These are phyloP conservation scores for Malus asiatica DNA, from an alignment of 306 rosid species.

Conservation along the genomic window DNA sequence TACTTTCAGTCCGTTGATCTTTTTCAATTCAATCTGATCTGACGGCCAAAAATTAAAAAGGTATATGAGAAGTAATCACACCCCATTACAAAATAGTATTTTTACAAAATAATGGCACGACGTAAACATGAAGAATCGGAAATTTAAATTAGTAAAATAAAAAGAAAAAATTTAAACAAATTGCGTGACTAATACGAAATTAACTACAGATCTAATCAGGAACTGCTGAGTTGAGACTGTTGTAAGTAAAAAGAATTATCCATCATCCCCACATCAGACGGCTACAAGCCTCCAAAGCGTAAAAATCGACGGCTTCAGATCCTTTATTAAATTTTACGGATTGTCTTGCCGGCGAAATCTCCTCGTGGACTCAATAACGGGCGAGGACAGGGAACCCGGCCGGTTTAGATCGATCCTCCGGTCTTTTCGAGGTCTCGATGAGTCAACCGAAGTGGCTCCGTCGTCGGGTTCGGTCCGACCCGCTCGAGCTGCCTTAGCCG, in stretches of 20 bases:
- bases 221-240: constrained; percentile 14
- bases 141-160: neutral
- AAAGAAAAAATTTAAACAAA: neutral
- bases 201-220: constrained; percentile 22
- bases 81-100: neutral
- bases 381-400: neutral
- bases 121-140: neutral
- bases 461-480: constrained; percentile 9
- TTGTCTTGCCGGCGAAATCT: neutral
- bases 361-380: neutral
- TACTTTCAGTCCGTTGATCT: no score
- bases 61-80: no score
- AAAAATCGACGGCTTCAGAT: constrained; percentile 26
- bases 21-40: no score
- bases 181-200: constrained; percentile 6
- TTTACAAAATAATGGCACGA: neutral
- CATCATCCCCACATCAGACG: constrained; percentile 14
- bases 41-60: no score
- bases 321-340: neutral
- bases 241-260: constrained; percentile 10
- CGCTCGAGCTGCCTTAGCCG: constrained; percentile 12
- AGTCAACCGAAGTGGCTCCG: constrained; percentile 18
- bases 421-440: constrained; percentile 3
- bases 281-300: neutral
- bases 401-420: neutral